A percentile compares a stretch with the other conserved stretches of the same genome.
Conservation (phyloP, 2,329 filamentous ascomycete genomes). For the Trichoderma breve region DNA sequence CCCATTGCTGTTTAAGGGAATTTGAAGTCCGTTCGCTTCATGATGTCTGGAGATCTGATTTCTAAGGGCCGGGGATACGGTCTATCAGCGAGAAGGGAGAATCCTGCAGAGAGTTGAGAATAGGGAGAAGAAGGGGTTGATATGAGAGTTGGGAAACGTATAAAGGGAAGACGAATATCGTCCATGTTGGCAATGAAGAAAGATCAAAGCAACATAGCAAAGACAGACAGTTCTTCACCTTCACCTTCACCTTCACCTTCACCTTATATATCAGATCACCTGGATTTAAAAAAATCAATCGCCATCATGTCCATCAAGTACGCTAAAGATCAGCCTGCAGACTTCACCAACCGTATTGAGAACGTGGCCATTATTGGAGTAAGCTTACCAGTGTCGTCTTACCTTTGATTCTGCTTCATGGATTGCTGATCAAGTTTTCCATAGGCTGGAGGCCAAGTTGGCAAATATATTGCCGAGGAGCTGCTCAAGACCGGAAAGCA, state of each 20-base stretch:
- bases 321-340: conserved; percentile 37
- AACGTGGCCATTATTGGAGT: conserved; percentile 49
- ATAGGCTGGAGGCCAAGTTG: conserved; percentile 37
- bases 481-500: conserved; percentile 52
- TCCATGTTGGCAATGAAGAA: not conserved
- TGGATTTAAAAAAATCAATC: not conserved
- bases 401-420: not conserved
- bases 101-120: not conserved
- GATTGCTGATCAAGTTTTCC: not conserved
- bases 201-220: not conserved
- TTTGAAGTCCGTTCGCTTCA: not conserved
- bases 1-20: conserved; percentile 6
- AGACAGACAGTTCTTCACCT: not conserved
- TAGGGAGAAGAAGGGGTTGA: not conserved
- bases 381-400: conserved; percentile 28
- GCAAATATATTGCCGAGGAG: conserved; percentile 38
- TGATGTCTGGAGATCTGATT: not conserved
- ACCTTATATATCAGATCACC: not conserved
- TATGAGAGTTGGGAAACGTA: not conserved
- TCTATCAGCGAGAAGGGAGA: not conserved
- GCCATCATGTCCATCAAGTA: conserved; percentile 28
- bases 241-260: too few species aligned
- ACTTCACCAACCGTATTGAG: conserved; percentile 42
- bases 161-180: not conserved
- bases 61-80: not conserved